Conservation (phyloP, 1,284 basidiomycete species). For the Rhodotorula mucilaginosa region DNA sequence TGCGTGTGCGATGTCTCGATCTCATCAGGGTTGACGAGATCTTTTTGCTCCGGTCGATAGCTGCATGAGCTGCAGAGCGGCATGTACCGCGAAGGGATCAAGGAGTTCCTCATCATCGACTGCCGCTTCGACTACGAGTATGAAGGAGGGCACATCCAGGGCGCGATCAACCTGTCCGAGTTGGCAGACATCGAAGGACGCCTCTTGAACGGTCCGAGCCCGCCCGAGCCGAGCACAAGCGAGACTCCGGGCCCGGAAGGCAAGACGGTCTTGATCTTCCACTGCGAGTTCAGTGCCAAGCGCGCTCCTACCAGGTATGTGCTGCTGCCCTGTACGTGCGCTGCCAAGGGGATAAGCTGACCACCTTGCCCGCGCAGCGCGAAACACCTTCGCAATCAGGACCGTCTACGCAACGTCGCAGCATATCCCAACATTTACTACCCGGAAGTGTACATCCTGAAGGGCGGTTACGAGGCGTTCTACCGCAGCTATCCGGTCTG, state of each 20-base stretch:
- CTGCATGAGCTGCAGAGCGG: conserved; percentile 73
- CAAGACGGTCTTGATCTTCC: conserved; percentile 88
- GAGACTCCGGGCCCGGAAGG: conserved; percentile 58
- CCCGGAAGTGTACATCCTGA: conserved; percentile 93
- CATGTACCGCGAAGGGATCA: conserved; percentile 61
- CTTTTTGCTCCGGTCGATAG: conserved; percentile 51
- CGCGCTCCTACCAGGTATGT: conserved; percentile 90
- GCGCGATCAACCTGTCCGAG: conserved; percentile 90
- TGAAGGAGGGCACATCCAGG: conserved; percentile 84
- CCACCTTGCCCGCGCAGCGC: conserved; percentile 58
- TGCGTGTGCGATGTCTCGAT: background rate
- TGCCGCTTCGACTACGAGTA: conserved; percentile 98
- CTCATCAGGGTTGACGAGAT: background rate
- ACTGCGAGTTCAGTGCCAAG: conserved; percentile 96
- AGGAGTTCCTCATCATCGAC: conserved; percentile 78
- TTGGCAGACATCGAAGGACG: conserved; percentile 75
- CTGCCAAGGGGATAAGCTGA: background rate
- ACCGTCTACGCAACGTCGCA: conserved; percentile 81
- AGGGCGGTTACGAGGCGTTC: conserved; percentile 91
- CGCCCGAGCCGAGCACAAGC: conserved; percentile 75
- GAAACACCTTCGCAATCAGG: conserved; percentile 83
- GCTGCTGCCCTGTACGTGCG: conserved; percentile 19
- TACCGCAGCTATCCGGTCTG: conserved; percentile 62
- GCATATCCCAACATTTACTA: conserved; percentile 91
- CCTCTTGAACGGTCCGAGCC: conserved; percentile 58